Evolutionary conservation across 495 filamentous ascomycete genomes (phyloP).

Genomic region (Penicillium lividum): DNA sequence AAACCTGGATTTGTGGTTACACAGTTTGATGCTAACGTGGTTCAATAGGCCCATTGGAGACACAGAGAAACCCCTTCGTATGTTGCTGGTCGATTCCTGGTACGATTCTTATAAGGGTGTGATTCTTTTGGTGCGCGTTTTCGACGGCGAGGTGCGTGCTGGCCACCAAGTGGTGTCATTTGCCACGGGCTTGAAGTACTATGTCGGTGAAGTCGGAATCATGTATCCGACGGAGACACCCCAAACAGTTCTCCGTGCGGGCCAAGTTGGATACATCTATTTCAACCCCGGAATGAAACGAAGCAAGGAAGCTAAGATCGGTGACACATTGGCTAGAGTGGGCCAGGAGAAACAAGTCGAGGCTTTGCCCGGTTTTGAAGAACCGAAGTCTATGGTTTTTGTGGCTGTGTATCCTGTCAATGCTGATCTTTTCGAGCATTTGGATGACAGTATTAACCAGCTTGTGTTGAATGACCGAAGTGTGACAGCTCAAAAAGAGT

Average conservation of each 20-base stretch:
- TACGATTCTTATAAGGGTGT: conserved; percentile 95
- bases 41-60: conserved; percentile 66
- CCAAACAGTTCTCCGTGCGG: conserved; percentile 76
- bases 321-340: conserved; percentile 89
- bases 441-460: conserved; percentile 94
- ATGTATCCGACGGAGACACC: conserved; percentile 90
- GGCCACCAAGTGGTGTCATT: conserved; percentile 85
- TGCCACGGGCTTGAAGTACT: conserved; percentile 83
- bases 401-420: conserved; percentile 94
- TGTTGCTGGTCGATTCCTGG: conserved; percentile 96
- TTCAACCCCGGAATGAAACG: conserved; percentile 99
- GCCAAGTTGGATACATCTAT: conserved; percentile 92
- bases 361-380: conserved; percentile 88
- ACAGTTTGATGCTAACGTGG: conserved; percentile 19
- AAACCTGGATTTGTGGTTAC: neutral
- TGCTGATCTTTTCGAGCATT: conserved; percentile 78
- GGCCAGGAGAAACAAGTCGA: conserved; percentile 76
- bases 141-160: conserved; percentile 80
- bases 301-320: conserved; percentile 91
- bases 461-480: conserved; percentile 92
- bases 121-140: conserved; percentile 86
- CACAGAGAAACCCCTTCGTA: conserved; percentile 65
- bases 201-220: conserved; percentile 93
- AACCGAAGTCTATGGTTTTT: conserved; percentile 98
- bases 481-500: conserved; percentile 90